phyloP scores from a whole-genome alignment of 495 filamentous ascomycete species.

The Aspergillus haitiensis region DNA sequence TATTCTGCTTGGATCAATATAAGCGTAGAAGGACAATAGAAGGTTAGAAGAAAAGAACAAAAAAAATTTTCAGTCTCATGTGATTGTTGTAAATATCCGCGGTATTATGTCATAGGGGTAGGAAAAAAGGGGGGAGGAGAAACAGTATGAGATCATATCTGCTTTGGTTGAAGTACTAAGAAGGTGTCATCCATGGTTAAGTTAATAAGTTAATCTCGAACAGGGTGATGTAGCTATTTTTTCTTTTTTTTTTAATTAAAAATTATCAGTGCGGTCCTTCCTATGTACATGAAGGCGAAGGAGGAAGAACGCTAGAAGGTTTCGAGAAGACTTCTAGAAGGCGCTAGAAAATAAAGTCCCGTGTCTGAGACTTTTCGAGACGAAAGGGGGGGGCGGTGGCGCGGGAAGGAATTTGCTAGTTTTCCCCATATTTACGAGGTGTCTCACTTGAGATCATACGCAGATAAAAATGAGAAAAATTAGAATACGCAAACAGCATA shows the following conservation, averaged over 20 bases:
- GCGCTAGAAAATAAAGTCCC: conserved; percentile 28
- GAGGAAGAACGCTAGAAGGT: conserved; percentile 30
- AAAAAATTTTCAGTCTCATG: background rate
- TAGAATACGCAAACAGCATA: too few relatives aligned
- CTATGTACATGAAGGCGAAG: background rate
- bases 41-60: background rate
- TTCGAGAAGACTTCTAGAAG: conserved; percentile 42
- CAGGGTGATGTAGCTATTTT: background rate
- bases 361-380: conserved; percentile 6
- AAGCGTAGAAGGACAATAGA: background rate
- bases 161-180: background rate
- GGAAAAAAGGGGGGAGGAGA: background rate
- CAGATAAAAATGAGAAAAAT: too few relatives aligned
- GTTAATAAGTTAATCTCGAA: conserved; percentile 19
- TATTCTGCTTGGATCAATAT: too few relatives aligned
- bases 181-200: conserved; percentile 15
- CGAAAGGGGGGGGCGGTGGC: background rate
- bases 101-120: too few relatives aligned
- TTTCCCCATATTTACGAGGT: too few relatives aligned
- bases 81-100: too few relatives aligned
- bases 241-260: too few relatives aligned
- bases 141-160: conserved; percentile 7
- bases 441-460: too few relatives aligned
- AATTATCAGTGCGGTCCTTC: too few relatives aligned
- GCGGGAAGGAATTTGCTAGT: background rate